A percentile compares a stretch with the other conserved stretches of the same genome.
These are phyloP conservation scores for Cairneyella variabilis DNA, from an alignment of 495 filamentous ascomycete species.

Conservation along the genomic window DNA sequence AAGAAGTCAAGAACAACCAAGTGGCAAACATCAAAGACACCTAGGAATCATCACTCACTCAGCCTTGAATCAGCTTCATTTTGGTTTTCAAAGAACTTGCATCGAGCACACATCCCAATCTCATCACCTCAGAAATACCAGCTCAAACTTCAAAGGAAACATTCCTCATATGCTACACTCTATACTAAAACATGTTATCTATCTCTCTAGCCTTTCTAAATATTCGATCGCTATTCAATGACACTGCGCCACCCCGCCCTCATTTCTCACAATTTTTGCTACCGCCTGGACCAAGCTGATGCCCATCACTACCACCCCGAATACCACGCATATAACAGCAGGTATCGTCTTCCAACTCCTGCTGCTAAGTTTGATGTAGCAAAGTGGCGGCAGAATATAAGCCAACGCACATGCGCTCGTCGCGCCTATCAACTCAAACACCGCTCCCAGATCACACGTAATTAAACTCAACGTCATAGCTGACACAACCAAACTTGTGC, in stretches of 20 bases:
- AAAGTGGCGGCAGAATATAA: constrained; percentile 91
- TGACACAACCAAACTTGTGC: constrained; percentile 69
- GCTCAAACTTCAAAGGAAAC: no score
- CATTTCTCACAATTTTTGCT: constrained; percentile 50
- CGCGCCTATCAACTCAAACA: constrained; percentile 94
- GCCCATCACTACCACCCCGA: constrained; percentile 78
- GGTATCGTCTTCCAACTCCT: constrained; percentile 55
- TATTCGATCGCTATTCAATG: not conserved
- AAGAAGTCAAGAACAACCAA: no score
- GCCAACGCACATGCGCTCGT: constrained; percentile 91
- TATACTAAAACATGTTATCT: not conserved
- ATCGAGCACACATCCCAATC: no score
- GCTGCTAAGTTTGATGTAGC: constrained; percentile 87
- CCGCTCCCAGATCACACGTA: constrained; percentile 88
- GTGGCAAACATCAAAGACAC: no score
- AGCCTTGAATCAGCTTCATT: no score
- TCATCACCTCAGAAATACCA: no score
- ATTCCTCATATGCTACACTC: not conserved
- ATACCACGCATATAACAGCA: constrained; percentile 37
- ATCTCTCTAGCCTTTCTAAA: not conserved
- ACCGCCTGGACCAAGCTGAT: constrained; percentile 76
- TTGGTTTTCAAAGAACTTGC: no score
- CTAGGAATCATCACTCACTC: no score
- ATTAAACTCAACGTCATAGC: constrained; percentile 75
- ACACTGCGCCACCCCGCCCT: constrained; percentile 23